A percentile compares a stretch with the other conserved stretches of the same genome.
phyloP scores from a whole-genome alignment of 2,329 filamentous ascomycete species.

The Aspergillus latus region DNA sequence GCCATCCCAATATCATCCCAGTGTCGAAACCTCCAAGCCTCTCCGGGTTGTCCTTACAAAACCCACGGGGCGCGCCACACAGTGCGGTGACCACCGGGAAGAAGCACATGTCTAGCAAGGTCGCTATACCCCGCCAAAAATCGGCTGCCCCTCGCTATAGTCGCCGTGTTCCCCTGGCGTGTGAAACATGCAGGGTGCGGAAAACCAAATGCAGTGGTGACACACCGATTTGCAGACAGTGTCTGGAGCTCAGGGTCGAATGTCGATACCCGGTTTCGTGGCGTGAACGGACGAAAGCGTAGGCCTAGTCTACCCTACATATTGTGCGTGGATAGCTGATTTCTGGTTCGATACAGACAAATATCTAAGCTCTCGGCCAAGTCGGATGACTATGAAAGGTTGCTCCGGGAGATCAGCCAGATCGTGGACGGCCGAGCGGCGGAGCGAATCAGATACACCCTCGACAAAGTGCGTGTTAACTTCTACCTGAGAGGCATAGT shows the following conservation, averaged over 20 bases:
- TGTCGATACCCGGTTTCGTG: constrained; percentile 43
- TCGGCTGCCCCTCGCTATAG: constrained; percentile 21
- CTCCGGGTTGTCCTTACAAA: constrained; percentile 3
- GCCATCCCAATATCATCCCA: constrained; percentile 11
- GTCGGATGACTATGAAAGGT: constrained; percentile 39
- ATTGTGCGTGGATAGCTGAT: neutral
- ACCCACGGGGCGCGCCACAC: constrained; percentile 8
- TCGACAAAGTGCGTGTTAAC: constrained; percentile 37
- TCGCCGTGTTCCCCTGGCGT: constrained; percentile 39
- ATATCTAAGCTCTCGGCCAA: constrained; percentile 36
- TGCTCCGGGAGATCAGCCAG: constrained; percentile 39
- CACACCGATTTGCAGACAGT: constrained; percentile 42
- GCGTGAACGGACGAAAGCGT: constrained; percentile 42
- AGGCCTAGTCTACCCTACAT: constrained; percentile 12
- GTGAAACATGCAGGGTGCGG: constrained; percentile 42
- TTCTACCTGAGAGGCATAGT: neutral
- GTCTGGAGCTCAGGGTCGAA: constrained; percentile 36
- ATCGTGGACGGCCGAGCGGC: constrained; percentile 35
- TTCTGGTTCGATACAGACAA: constrained; percentile 26
- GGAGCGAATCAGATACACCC: constrained; percentile 35
- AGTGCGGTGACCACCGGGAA: constrained; percentile 11
- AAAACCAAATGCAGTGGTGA: constrained; percentile 49
- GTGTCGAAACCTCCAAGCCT: constrained; percentile 15
- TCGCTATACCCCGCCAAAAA: constrained; percentile 34
- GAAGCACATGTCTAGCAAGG: constrained; percentile 24